These are phyloP conservation scores for Byssochlamys sp. DNA, from an alignment of 2,329 filamentous ascomycete genomes.

Conservation along the genomic window DNA sequence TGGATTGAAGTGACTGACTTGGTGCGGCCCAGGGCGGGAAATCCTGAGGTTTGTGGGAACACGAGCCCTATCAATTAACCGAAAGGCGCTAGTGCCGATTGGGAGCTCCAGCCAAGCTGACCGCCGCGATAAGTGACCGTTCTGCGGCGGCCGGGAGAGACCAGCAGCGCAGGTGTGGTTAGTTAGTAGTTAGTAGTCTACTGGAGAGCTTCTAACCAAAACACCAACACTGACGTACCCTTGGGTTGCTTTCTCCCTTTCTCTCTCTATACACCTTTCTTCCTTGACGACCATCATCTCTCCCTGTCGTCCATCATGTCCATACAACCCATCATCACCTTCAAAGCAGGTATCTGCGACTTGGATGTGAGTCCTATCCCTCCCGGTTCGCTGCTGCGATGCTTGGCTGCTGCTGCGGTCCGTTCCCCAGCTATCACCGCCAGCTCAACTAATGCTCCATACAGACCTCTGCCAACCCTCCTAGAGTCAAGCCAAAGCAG, in stretches of 20 bases:
- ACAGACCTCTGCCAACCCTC: constrained; percentile 49
- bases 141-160: constrained; percentile 7
- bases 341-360: constrained; percentile 88
- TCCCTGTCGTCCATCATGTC: constrained; percentile 55
- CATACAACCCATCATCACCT: constrained; percentile 76
- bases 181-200: not conserved
- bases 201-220: constrained; percentile 8
- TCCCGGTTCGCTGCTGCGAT: constrained; percentile 2
- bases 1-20: constrained; percentile 31
- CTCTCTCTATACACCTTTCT: not conserved
- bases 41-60: constrained; percentile 36
- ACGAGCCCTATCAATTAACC: constrained; percentile 33
- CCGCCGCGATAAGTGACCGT: constrained; percentile 1
- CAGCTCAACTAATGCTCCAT: constrained; percentile 7
- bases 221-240: constrained; percentile 4
- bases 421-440: not conserved
- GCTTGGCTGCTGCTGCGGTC: not conserved
- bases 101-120: constrained; percentile 11
- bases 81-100: constrained; percentile 30
- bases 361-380: constrained; percentile 58
- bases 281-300: not conserved
- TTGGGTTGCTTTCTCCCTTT: not conserved
- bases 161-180: constrained; percentile 6
- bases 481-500: constrained; percentile 62
- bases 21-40: constrained; percentile 28